phyloP scores from a whole-genome alignment of 371 early-diverging fungal species.

The Apophysomyces sp. region DNA sequence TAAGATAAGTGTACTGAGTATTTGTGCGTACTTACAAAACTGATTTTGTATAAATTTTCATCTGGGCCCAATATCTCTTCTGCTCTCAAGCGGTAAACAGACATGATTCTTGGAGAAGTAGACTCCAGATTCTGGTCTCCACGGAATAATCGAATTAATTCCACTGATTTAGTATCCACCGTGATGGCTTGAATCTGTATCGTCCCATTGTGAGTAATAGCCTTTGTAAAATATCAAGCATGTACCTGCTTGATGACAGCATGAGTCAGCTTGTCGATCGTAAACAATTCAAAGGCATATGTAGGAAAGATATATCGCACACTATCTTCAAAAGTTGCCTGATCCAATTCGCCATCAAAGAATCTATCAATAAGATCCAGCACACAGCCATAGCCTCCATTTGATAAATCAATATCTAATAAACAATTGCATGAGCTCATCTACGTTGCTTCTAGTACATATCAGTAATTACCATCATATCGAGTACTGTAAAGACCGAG shows the following conservation, averaged over 20 bases:
- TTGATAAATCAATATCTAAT: constrained; percentile 48
- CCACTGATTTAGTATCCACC: constrained; percentile 32
- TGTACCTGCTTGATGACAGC: constrained; percentile 79
- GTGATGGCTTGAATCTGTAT: constrained; percentile 43
- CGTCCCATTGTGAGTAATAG: not conserved
- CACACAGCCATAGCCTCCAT: constrained; percentile 75
- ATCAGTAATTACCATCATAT: constrained; percentile 41
- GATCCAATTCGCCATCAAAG: constrained; percentile 84
- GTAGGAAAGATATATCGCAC: constrained; percentile 85
- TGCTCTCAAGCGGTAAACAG: constrained; percentile 80
- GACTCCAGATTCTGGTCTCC: constrained; percentile 30
- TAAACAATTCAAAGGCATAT: constrained; percentile 83
- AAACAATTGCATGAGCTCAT: too few species aligned
- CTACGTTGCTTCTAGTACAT: too few species aligned
- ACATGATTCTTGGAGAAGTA: constrained; percentile 19
- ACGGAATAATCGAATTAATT: constrained; percentile 32
- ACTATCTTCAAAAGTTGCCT: constrained; percentile 88
- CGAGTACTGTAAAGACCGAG: constrained; percentile 73
- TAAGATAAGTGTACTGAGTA: not conserved
- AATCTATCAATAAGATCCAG: constrained; percentile 76
- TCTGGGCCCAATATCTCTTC: constrained; percentile 77
- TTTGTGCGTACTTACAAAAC: constrained; percentile 63
- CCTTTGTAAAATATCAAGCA: not conserved
- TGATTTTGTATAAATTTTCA: constrained; percentile 83
- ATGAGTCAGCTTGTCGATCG: constrained; percentile 84